A percentile compares a stretch with the other conserved stretches of the same genome.
Conservation (phyloP, 805 yeast genomes). For the Cyberlindnera subsufficiens region DNA sequence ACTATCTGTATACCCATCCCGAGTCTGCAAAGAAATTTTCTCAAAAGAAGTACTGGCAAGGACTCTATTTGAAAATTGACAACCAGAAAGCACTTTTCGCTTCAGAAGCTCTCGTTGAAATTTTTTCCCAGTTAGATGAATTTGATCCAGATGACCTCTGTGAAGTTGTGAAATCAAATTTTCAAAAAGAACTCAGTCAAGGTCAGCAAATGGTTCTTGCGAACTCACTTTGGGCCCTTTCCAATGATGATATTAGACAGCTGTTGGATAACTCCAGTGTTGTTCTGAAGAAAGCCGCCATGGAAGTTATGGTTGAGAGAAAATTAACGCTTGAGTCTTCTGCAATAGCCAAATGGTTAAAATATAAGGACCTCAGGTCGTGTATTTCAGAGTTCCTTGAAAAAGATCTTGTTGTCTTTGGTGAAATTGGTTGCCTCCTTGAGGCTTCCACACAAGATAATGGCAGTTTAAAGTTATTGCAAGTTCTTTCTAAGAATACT, state of each 20-base stretch:
- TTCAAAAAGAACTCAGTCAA: constrained; percentile 3
- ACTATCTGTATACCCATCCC: constrained; percentile 25
- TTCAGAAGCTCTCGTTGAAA: constrained; percentile 29
- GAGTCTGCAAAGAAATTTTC: constrained; percentile 13
- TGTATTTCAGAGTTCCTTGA: constrained; percentile 8
- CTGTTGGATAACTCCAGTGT: constrained; percentile 1
- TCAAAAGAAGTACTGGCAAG: constrained; percentile 25
- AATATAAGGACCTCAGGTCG: not conserved
- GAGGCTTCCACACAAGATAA: constrained; percentile 4
- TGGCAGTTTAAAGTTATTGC: constrained; percentile 11
- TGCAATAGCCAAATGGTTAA: constrained; percentile 1
- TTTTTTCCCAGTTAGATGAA: constrained; percentile 27
- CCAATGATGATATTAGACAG: constrained; percentile 11
- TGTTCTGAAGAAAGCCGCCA: constrained; percentile 8
- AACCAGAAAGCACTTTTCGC: constrained; percentile 25
- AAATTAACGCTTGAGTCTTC: constrained; percentile 11
- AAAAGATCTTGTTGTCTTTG: constrained; percentile 13
- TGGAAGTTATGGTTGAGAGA: constrained; percentile 12
- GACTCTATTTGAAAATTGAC: constrained; percentile 12
- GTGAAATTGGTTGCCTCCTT: constrained; percentile 9
- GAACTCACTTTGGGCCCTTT: constrained; percentile 22
- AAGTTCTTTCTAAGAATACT: constrained; percentile 7
- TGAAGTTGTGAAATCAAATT: constrained; percentile 5
- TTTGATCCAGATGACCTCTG: constrained; percentile 14
- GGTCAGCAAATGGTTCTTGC: constrained; percentile 22